Evolutionary conservation across 129 eudicot genomes (phyloP).

Genomic region (Kitagawia praeruptora): DNA sequence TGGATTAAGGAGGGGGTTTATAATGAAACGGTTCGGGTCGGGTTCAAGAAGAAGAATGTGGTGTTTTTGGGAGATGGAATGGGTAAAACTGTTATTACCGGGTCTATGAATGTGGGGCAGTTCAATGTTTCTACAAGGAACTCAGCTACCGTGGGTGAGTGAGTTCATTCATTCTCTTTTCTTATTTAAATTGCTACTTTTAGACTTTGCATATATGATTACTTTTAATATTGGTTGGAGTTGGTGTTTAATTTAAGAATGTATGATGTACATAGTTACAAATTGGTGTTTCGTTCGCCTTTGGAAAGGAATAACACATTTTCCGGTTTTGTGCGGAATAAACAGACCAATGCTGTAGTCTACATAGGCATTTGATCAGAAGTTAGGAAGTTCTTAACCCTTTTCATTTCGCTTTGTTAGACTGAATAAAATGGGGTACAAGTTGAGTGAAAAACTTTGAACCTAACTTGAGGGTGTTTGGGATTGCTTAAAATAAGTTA

Average conservation of each 20-base stretch:
- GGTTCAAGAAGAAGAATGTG: slow-evolving; percentile 44
- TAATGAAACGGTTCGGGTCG: slow-evolving; percentile 53
- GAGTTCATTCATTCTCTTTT: background rate
- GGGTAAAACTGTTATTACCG: slow-evolving; percentile 69
- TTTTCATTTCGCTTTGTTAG: background rate
- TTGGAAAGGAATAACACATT: too few relatives aligned
- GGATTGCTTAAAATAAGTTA: too few relatives aligned
- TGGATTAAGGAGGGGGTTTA: slow-evolving; percentile 47
- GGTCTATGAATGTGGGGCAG: slow-evolving; percentile 32
- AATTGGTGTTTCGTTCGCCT: too few relatives aligned
- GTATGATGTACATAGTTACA: too few relatives aligned
- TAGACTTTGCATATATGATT: too few relatives aligned
- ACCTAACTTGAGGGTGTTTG: too few relatives aligned
- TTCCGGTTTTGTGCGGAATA: too few relatives aligned
- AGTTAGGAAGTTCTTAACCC: too few relatives aligned
- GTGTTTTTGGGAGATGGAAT: slow-evolving; percentile 61
- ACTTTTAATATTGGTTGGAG: background rate
- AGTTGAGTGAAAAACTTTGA: background rate
- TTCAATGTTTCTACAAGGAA: slow-evolving; percentile 35
- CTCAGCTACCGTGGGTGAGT: slow-evolving; percentile 57
- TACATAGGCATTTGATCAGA: background rate
- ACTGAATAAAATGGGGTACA: background rate
- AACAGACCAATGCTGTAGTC: background rate
- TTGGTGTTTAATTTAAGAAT: background rate
- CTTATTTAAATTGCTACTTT: background rate